Base-by-base conservation (phyloP, 2,329 filamentous ascomycete species). In the Zasmidium cellare region DNA sequence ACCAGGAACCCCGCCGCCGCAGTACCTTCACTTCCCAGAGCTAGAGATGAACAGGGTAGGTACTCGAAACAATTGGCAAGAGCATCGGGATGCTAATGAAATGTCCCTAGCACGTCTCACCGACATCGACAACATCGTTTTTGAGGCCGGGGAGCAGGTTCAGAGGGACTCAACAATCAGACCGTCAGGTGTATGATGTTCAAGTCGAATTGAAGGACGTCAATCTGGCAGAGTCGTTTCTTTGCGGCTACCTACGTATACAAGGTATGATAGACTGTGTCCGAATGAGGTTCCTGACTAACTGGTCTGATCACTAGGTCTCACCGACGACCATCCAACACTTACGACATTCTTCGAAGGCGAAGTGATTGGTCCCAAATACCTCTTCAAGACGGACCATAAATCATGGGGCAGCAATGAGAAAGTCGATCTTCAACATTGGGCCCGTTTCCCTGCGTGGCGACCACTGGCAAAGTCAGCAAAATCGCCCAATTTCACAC, bases 281-380 rank as follows among this genome's bases (percentile, higher is more conserved):
- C 11, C 19, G 24, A 16, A n/a, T 12, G n/a, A 46, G 18, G 19
- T 24, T 41, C 9, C 53, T 52, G 12, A 52, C 49, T 60, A 44
- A 58, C 49, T 67, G 47, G 53, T 12, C 19, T 25, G n/a, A n/a
- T 50, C 58, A 20, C 19, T 65, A 97, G 92, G 92, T 53, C 81
- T 99, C 16, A 97, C 94, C 0, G 89, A 96, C 72, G 92, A 97
- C 75, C 93, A 97, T 73, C 93, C 93, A 12, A 97, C 92, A n/a
- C 81, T 99, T 51, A 97, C 93, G 9, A 99, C 94, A 1, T 99
- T 96, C 74, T 99, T 99, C 69, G 93, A 97, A 76, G 92, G 93
- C 73, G 94, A 99, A 76, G 96, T 99, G 55, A 97, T 99, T 65
- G 94, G 94, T 50, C 88, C 87, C 57, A 96, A 96, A 72, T 92